Evolutionary conservation across 2,329 filamentous ascomycete genomes (phyloP).

Genomic region (Ascochyta lentis): DNA sequence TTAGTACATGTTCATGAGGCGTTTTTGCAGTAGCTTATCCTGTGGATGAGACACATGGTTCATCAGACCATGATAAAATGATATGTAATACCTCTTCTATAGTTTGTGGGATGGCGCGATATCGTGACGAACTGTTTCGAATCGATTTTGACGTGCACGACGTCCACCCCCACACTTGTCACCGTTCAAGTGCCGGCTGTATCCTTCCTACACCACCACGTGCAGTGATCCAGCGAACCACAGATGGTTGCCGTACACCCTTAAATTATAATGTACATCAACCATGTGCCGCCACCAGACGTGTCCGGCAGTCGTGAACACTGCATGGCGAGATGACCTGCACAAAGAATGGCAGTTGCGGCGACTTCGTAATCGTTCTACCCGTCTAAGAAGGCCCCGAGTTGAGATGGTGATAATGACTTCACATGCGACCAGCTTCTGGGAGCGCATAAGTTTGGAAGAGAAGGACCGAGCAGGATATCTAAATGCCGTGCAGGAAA

Average conservation of each 20-base stretch:
- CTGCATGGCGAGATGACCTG: slow-evolving; percentile 17
- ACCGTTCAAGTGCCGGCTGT: not conserved
- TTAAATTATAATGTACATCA: not conserved
- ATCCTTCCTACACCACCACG: slow-evolving; percentile 20
- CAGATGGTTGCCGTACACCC: slow-evolving; percentile 23
- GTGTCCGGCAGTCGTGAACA: not conserved
- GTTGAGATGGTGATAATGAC: not conserved
- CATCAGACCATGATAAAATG: slow-evolving; percentile 4
- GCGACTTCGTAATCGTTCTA: not conserved
- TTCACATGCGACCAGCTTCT: slow-evolving; percentile 13
- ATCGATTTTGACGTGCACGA: slow-evolving; percentile 7
- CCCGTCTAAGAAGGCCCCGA: not conserved
- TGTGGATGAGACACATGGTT: slow-evolving; percentile 1
- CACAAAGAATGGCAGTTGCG: not conserved
- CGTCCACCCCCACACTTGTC: slow-evolving; percentile 19
- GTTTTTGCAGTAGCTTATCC: slow-evolving; percentile 11
- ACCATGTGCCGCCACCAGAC: not conserved
- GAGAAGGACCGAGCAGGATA: slow-evolving; percentile 16
- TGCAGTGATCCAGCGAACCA: slow-evolving; percentile 27
- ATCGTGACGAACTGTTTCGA: not conserved
- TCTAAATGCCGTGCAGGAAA: slow-evolving; percentile 14
- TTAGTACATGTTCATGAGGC: slow-evolving; percentile 20
- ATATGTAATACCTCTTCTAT: slow-evolving; percentile 10
- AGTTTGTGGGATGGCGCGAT: not conserved
- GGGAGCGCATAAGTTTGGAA: slow-evolving; percentile 20